phyloP scores from a whole-genome alignment of 208 protist species.

The Trichomonas gallinae region DNA sequence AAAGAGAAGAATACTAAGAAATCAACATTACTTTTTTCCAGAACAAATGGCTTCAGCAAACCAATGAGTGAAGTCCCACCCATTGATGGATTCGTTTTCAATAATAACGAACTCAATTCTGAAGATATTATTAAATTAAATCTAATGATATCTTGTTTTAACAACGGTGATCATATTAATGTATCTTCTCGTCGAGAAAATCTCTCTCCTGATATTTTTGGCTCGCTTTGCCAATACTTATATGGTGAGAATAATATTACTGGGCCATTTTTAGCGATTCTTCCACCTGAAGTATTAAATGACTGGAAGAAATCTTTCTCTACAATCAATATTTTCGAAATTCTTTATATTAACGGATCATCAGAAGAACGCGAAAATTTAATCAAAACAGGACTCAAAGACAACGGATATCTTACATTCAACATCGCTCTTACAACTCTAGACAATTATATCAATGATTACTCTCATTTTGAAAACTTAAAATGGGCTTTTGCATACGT shows the following conservation, averaged over 20 bases:
- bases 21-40: too few species aligned
- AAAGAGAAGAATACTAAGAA: too few species aligned
- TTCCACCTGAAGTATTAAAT: neutral
- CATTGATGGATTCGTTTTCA: neutral
- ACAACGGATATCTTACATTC: neutral
- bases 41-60: too few species aligned
- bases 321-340: neutral
- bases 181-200: neutral
- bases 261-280: neutral
- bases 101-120: neutral
- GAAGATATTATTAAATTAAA: neutral
- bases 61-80: too few species aligned
- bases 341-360: neutral
- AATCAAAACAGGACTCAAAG: neutral
- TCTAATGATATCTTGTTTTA: neutral
- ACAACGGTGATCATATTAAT: neutral
- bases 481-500: neutral
- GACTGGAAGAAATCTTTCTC: neutral
- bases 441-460: neutral
- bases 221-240: neutral
- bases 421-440: neutral
- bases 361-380: neutral
- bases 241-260: neutral
- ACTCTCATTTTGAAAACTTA: neutral
- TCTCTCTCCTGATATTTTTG: neutral